Evolutionary conservation across 148 eudicot species (phyloP).

Genomic region (Dysphania ambrosioides): DNA sequence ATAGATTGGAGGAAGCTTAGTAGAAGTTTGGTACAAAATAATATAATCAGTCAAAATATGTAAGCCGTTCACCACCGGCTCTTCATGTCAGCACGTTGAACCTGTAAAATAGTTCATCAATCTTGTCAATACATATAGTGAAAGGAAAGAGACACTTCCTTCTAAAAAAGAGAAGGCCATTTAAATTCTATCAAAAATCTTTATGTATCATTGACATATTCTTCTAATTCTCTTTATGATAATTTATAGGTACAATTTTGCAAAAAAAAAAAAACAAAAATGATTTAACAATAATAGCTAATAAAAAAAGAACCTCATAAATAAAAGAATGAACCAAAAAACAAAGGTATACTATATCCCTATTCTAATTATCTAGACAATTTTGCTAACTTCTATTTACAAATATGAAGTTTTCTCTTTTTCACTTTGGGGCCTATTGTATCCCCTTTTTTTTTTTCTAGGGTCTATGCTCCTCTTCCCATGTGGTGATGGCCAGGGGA

Average conservation of each 20-base stretch:
- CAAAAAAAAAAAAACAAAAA: background rate
- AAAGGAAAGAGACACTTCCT: background rate
- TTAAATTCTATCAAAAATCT: too few relatives aligned
- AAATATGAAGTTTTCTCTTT: background rate
- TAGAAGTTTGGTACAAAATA: background rate
- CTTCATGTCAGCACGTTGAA: background rate
- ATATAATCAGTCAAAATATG: background rate
- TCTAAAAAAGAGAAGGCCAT: background rate
- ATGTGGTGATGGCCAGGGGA: constrained; percentile 39
- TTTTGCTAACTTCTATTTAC: constrained; percentile 24
- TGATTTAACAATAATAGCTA: background rate
- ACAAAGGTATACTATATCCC: constrained; percentile 17
- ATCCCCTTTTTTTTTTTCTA: background rate
- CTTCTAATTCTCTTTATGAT: background rate
- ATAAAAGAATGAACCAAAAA: constrained; percentile 10
- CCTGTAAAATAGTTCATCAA: background rate
- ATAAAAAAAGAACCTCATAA: constrained; percentile 8
- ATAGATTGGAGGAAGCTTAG: background rate
- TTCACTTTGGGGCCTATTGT: background rate
- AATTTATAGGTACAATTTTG: constrained; percentile 5
- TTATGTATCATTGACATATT: background rate
- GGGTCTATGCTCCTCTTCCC: constrained; percentile 43
- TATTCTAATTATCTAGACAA: constrained; percentile 12
- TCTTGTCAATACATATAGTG: background rate
- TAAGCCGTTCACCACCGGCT: background rate